Evolutionary conservation across 352 stramenopile genomes (phyloP).

Genomic region (Stramenopiles sp.): DNA sequence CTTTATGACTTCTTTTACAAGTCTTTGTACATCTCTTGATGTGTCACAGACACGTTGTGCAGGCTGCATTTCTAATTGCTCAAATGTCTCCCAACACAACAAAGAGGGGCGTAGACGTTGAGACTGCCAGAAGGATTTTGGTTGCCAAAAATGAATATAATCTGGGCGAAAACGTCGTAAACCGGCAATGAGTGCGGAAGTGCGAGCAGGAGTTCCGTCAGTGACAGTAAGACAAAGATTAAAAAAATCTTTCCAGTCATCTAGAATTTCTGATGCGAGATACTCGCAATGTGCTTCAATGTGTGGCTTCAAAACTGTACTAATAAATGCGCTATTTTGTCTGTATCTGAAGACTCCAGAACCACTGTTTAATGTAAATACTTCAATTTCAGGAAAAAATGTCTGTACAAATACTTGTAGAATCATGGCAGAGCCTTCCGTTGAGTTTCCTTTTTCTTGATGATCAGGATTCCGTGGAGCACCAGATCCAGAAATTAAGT

Average conservation of each 20-base stretch:
- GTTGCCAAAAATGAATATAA: slow-evolving; percentile 89
- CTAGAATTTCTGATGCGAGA: slow-evolving; percentile 41
- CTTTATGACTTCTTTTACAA: too few relatives aligned
- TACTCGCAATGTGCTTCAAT: slow-evolving; percentile 27
- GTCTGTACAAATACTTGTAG: slow-evolving; percentile 56
- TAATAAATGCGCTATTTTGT: slow-evolving; percentile 87
- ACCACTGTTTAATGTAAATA: slow-evolving; percentile 64
- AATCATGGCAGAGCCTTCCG: slow-evolving; percentile 47
- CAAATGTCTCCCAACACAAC: too few relatives aligned
- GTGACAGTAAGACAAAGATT: slow-evolving; percentile 78
- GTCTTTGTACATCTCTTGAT: too few relatives aligned
- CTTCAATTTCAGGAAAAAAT: slow-evolving; percentile 56
- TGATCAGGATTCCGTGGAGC: slow-evolving; percentile 66
- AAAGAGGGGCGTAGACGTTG: too few relatives aligned
- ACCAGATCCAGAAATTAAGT: slow-evolving; percentile 71
- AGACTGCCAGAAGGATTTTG: slow-evolving; percentile 80
- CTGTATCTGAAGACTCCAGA: slow-evolving; percentile 79
- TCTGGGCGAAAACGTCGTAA: slow-evolving; percentile 54
- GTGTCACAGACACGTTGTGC: too few relatives aligned
- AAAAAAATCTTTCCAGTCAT: slow-evolving; percentile 66
- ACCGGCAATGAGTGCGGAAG: slow-evolving; percentile 73
- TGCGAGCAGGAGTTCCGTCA: slow-evolving; percentile 60
- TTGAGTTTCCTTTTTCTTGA: slow-evolving; percentile 63
- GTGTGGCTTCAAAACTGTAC: slow-evolving; percentile 52
- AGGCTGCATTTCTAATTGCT: too few relatives aligned